These are phyloP conservation scores for Globisporangium irregulare DNA, from an alignment of 352 stramenopile species.

Conservation along the genomic window DNA sequence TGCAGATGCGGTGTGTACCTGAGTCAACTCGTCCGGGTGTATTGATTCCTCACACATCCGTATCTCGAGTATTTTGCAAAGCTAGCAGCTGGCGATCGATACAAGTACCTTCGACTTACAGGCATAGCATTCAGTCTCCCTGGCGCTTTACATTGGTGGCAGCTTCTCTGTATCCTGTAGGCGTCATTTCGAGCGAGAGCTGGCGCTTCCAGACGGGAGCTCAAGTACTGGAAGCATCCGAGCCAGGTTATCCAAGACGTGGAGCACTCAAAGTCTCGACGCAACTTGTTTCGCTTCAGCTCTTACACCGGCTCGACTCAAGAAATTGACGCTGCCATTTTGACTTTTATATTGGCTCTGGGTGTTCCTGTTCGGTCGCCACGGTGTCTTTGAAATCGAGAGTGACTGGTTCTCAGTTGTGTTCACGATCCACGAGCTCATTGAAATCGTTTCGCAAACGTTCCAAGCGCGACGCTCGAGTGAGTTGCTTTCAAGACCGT, in stretches of 20 bases:
- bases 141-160: conserved; percentile 8
- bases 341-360: neutral
- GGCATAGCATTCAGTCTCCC: neutral
- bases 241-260: neutral
- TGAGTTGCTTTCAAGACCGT: neutral
- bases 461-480: conserved; percentile 19
- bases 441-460: conserved; percentile 18
- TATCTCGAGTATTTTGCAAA: conserved; percentile 9
- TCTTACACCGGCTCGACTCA: neutral
- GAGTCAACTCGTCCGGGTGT: neutral
- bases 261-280: neutral
- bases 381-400: conserved; percentile 17
- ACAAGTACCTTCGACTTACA: neutral
- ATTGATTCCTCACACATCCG: neutral
- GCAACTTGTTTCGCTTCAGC: neutral
- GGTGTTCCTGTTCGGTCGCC: neutral
- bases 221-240: neutral
- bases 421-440: conserved; percentile 13
- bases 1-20: conserved; percentile 4
- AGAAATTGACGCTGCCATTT: neutral
- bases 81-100: neutral
- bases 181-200: neutral
- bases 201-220: neutral
- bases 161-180: neutral
- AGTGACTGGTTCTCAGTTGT: conserved; percentile 4